phyloP scores from a whole-genome alignment of 177 flowering plant genomes.

The Telopea speciosissima region DNA sequence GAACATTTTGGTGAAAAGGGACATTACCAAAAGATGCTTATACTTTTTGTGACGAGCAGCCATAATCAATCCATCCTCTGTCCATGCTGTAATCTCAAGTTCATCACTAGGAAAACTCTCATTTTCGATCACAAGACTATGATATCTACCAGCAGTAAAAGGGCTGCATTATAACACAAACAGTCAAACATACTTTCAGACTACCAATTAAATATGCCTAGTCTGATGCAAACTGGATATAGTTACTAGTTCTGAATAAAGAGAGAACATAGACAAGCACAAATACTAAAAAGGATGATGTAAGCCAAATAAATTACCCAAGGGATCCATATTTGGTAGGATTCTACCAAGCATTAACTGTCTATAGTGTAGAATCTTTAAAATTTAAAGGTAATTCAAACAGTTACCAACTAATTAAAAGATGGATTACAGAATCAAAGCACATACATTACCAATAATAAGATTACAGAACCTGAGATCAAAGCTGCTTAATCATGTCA shows the following conservation, averaged over 20 bases:
- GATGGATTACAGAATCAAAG: background rate
- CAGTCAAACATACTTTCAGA: background rate
- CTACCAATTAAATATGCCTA: background rate
- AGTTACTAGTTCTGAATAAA: background rate
- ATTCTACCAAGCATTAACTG: background rate
- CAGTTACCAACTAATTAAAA: background rate
- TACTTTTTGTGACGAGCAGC: constrained; percentile 81
- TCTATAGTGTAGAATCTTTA: background rate
- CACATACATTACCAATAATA: background rate
- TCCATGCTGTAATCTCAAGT: constrained; percentile 92
- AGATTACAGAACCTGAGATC: background rate
- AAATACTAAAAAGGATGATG: no score
- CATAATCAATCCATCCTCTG: constrained; percentile 87
- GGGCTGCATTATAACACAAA: constrained; percentile 46
- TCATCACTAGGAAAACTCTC: constrained; percentile 71
- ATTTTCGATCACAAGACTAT: constrained; percentile 87
- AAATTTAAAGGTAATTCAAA: background rate
- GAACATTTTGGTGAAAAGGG: background rate
- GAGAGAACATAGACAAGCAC: background rate
- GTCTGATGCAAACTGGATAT: background rate
- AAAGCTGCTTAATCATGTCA: background rate
- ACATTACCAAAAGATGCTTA: constrained; percentile 59
- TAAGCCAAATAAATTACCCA: no score
- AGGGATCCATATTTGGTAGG: no score
- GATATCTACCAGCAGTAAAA: constrained; percentile 85